phyloP scores from a whole-genome alignment of 441 rosid genomes.

The Adansonia madagascariensis region DNA sequence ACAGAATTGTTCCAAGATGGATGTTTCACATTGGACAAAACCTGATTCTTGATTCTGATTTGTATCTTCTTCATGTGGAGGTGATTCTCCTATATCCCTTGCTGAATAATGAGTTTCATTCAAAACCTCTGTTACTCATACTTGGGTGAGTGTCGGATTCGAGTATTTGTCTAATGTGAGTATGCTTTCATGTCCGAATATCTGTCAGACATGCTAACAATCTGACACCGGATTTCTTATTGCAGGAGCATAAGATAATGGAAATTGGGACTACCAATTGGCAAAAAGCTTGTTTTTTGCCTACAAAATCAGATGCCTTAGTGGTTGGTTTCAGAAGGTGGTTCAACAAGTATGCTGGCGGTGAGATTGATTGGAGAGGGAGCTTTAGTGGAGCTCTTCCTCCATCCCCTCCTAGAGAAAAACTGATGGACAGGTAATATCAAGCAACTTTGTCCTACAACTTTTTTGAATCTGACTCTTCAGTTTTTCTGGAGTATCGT shows the following conservation, averaged over 20 bases:
- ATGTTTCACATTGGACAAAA: constrained; percentile 72
- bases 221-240: constrained; percentile 11
- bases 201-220: background rate
- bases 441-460: background rate
- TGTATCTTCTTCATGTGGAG: constrained; percentile 86
- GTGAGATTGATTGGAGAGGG: constrained; percentile 80
- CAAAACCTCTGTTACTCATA: background rate
- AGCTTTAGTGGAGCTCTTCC: constrained; percentile 67
- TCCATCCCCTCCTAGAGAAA: constrained; percentile 77
- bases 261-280: constrained; percentile 71
- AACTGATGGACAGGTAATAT: constrained; percentile 77
- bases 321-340: constrained; percentile 86
- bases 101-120: background rate
- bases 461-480: background rate
- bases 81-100: constrained; percentile 36
- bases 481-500: background rate
- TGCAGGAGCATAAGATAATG: constrained; percentile 79
- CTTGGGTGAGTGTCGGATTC: too few species aligned
- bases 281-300: constrained; percentile 84
- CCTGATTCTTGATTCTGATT: constrained; percentile 83
- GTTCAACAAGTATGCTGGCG: constrained; percentile 68
- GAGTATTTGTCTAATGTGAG: too few species aligned
- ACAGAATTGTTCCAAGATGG: constrained; percentile 85
- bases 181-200: too few species aligned
- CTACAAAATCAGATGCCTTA: constrained; percentile 75